phyloP scores from a whole-genome alignment of 2,329 filamentous ascomycete species.

The Curvularia lunata region DNA sequence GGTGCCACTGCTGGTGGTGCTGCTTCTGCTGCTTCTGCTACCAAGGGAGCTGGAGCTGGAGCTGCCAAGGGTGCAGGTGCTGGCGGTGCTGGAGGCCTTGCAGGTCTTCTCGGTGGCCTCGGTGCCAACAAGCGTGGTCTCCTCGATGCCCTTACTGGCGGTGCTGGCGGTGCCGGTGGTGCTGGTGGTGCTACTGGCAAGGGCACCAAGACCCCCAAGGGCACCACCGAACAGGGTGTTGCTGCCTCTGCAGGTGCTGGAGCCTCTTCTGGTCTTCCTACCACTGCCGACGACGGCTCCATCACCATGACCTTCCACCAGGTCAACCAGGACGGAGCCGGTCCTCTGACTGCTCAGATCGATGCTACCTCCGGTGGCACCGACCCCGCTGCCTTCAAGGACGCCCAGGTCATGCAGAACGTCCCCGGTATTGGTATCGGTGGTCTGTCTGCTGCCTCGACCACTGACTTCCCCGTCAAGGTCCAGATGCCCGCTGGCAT shows the following conservation, averaged over 20 bases:
- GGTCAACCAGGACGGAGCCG: constrained; percentile 74
- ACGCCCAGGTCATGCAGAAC: constrained; percentile 64
- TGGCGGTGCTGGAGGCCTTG: constrained; percentile 6
- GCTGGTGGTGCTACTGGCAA: constrained; percentile 33
- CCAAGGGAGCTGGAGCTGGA: constrained; percentile 10
- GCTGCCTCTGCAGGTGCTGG: constrained; percentile 62
- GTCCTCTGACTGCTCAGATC: constrained; percentile 65
- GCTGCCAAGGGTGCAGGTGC: constrained; percentile 45
- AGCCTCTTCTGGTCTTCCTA: constrained; percentile 63
- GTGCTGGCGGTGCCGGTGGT: constrained; percentile 12
- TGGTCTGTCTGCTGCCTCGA: constrained; percentile 65
- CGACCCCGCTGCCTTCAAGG: constrained; percentile 65
- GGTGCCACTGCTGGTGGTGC: constrained; percentile 5
- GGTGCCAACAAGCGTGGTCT: constrained; percentile 32
- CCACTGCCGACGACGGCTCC: constrained; percentile 64
- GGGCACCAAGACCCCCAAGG: constrained; percentile 56
- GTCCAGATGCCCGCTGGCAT: constrained; percentile 71
- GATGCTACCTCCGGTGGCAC: constrained; percentile 69
- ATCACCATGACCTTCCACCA: constrained; percentile 71
- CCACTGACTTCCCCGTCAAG: constrained; percentile 69
- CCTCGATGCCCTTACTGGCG: constrained; percentile 34
- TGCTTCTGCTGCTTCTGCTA: constrained; percentile 4
- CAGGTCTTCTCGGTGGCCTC: not conserved
- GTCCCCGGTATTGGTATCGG: constrained; percentile 65
- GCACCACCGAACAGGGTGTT: constrained; percentile 60